Conservation (phyloP, 495 filamentous ascomycete genomes). For the Pseudevernia furfuracea region DNA sequence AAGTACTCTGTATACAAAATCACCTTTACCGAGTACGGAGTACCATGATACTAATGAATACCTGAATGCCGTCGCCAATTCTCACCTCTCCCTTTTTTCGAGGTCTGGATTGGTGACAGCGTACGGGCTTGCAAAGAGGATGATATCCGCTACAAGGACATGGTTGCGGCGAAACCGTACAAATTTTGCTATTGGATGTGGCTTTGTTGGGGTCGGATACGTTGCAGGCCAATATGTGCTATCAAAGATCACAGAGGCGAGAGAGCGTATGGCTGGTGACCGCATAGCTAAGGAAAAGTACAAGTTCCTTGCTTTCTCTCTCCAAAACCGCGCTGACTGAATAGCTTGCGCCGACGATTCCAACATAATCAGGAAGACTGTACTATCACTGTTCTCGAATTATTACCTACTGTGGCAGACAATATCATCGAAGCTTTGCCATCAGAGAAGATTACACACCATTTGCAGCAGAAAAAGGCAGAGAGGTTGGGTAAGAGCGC, state of each 20-base stretch:
- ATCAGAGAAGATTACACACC: conserved; percentile 80
- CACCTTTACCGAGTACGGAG: not conserved
- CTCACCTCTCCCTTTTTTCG: not conserved
- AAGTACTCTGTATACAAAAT: too few relatives aligned
- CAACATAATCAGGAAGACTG: conserved; percentile 99
- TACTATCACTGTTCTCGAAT: conserved; percentile 92
- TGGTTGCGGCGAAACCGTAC: conserved; percentile 92
- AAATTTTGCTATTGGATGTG: conserved; percentile 76
- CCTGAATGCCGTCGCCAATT: conserved; percentile 1
- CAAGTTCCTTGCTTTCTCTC: not conserved
- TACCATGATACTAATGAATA: not conserved
- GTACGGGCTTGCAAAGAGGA: conserved; percentile 32
- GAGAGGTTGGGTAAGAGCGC: conserved; percentile 57
- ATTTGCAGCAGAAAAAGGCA: conserved; percentile 90
- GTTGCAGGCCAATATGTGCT: conserved; percentile 87
- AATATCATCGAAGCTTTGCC: conserved; percentile 82
- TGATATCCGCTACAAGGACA: conserved; percentile 74
- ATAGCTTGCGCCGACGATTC: conserved; percentile 87
- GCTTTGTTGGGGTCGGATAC: conserved; percentile 83
- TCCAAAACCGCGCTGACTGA: conserved; percentile 8
- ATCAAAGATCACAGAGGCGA: conserved; percentile 80
- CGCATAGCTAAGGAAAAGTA: conserved; percentile 95
- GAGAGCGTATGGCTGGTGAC: conserved; percentile 91
- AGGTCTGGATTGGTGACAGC: not conserved
- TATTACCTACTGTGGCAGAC: conserved; percentile 82